Evolutionary conservation across 2,329 filamentous ascomycete genomes (phyloP).

Genomic region (Aspergillus brunneoviolaceus): DNA sequence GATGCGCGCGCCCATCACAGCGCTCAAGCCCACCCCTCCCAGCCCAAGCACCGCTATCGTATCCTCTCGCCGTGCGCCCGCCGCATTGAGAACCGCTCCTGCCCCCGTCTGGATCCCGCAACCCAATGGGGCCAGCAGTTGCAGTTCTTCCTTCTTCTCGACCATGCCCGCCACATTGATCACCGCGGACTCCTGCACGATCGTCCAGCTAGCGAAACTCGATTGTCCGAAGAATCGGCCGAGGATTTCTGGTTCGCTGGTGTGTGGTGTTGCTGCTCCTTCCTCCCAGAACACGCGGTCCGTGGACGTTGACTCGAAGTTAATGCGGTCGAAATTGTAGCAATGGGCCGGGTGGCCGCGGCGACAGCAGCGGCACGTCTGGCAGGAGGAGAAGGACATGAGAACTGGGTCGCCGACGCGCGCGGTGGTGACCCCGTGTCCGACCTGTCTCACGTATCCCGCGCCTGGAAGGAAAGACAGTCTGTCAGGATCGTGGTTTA

Average conservation of each 20-base stretch:
- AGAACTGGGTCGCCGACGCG: conserved; percentile 49
- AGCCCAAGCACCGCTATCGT: conserved; percentile 39
- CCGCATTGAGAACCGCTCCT: conserved; percentile 9
- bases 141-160: conserved; percentile 31
- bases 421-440: conserved; percentile 43
- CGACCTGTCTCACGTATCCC: conserved; percentile 51
- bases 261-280: background rate
- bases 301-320: conserved; percentile 33
- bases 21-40: conserved; percentile 49
- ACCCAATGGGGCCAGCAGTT: conserved; percentile 25
- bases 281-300: conserved; percentile 10
- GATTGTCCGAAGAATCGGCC: conserved; percentile 52
- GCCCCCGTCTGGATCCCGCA: conserved; percentile 10
- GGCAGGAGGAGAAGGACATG: conserved; percentile 51
- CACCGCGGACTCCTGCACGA: conserved; percentile 42
- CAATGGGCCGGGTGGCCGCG: conserved; percentile 51
- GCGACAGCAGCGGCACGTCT: conserved; percentile 50
- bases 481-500: conserved; percentile 1
- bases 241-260: conserved; percentile 25
- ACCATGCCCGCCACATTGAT: conserved; percentile 45
- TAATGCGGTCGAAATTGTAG: conserved; percentile 48
- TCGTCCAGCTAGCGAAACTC: conserved; percentile 43
- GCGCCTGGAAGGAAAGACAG: conserved; percentile 20
- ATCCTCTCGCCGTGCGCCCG: background rate
- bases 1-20: conserved; percentile 52